These are phyloP conservation scores for Insectozyma bohioensis DNA, from an alignment of 1,139 yeast genomes.

Conservation along the genomic window DNA sequence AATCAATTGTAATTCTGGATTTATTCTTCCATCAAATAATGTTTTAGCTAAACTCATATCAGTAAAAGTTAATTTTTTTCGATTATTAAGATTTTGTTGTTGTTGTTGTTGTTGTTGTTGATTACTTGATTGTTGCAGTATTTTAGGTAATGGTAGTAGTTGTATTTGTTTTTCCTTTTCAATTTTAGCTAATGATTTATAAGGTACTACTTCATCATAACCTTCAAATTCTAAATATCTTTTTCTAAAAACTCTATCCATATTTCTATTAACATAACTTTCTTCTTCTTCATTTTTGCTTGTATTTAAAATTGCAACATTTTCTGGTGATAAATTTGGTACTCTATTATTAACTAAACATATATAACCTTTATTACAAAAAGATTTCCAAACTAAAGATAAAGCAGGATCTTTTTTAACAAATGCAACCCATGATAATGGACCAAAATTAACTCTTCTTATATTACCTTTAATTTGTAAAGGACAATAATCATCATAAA, in stretches of 20 bases:
- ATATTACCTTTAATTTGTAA: conserved; percentile 24
- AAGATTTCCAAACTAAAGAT: conserved; percentile 26
- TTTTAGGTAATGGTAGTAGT: too few relatives aligned
- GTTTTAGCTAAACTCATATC: conserved; percentile 14
- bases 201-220: conserved; percentile 34
- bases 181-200: conserved; percentile 13
- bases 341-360: conserved; percentile 9
- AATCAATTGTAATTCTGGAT: conserved; percentile 25
- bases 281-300: conserved; percentile 2
- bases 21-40: conserved; percentile 22
- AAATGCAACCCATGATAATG: conserved; percentile 40
- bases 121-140: neutral
- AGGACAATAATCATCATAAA: conserved; percentile 31
- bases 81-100: neutral
- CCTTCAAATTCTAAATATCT: conserved; percentile 36
- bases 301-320: conserved; percentile 14
- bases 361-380: conserved; percentile 8
- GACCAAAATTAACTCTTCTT: conserved; percentile 33
- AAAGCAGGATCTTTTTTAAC: conserved; percentile 32
- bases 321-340: conserved; percentile 17
- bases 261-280: conserved; percentile 4
- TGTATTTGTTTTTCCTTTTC: neutral
- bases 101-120: neutral
- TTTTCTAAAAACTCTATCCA: conserved; percentile 29
- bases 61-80: conserved; percentile 6